phyloP scores from a whole-genome alignment of 331 rosid species.

The Quercus phellos region DNA sequence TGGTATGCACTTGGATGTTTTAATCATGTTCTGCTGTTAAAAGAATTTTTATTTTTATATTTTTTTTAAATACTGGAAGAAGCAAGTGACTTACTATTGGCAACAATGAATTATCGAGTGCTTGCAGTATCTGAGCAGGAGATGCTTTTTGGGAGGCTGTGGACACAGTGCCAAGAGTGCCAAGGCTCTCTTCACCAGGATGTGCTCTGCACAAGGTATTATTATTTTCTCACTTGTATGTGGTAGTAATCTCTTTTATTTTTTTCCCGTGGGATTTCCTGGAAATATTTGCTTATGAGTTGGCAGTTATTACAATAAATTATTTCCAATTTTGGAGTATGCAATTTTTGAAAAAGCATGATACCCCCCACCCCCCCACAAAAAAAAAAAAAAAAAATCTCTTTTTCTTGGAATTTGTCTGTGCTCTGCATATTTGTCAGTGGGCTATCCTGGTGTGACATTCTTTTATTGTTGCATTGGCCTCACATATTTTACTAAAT shows the following conservation, averaged over 20 bases:
- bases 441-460: not conserved
- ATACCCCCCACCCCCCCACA: not conserved
- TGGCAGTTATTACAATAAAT: not conserved
- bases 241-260: not conserved
- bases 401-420: not conserved
- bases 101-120: constrained; percentile 16
- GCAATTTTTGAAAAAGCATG: not conserved
- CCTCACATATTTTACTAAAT: not conserved
- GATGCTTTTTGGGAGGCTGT: constrained; percentile 82
- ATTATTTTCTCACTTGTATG: constrained; percentile 9
- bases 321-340: not conserved
- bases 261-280: not conserved
- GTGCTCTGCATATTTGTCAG: not conserved
- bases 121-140: constrained; percentile 82
- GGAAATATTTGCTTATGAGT: constrained; percentile 6
- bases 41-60: not conserved
- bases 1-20: constrained; percentile 38
- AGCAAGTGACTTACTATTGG: constrained; percentile 12
- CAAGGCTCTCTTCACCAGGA: constrained; percentile 99
- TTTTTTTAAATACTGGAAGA: constrained; percentile 15
- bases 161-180: constrained; percentile 99
- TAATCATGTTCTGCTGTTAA: not conserved
- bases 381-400: not conserved
- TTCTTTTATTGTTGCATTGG: not conserved
- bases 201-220: constrained; percentile 97